phyloP scores from a whole-genome alignment of 108 stramenopile species.

The Asterionellopsis glacialis region DNA sequence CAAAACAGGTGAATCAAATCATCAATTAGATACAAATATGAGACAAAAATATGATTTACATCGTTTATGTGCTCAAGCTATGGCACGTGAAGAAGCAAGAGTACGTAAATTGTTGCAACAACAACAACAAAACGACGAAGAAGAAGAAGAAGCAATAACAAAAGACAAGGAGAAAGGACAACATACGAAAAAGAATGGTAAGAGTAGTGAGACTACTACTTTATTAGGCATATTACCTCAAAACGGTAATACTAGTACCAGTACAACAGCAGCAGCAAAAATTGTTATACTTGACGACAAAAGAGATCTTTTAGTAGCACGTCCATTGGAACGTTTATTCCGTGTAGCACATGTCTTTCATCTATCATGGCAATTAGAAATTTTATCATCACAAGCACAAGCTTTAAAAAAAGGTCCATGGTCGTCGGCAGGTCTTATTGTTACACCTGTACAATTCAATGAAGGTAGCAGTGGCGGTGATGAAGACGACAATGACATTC shows the following conservation, averaged over 20 bases:
- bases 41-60: conserved; percentile 85
- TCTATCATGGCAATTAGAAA: conserved; percentile 78
- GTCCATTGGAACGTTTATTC: conserved; percentile 69
- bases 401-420: conserved; percentile 73
- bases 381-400: conserved; percentile 79
- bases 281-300: not conserved
- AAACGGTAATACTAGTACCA: not conserved
- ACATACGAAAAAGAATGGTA: conserved; percentile 10
- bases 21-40: conserved; percentile 71
- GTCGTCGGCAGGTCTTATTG: conserved; percentile 34
- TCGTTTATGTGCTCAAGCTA: conserved; percentile 71
- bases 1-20: conserved; percentile 86
- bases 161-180: conserved; percentile 5
- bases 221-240: not conserved
- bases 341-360: conserved; percentile 77
- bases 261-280: no score
- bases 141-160: conserved; percentile 9
- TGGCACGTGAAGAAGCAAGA: conserved; percentile 62
- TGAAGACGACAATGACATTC: not conserved
- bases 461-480: not conserved
- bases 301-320: conserved; percentile 25
- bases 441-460: conserved; percentile 78
- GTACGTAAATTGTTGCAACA: conserved; percentile 7
- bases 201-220: conserved; percentile 9
- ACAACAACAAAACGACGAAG: not conserved